Evolutionary conservation across 2,329 filamentous ascomycete genomes (phyloP).

Genomic region (Diaporthe sp.): DNA sequence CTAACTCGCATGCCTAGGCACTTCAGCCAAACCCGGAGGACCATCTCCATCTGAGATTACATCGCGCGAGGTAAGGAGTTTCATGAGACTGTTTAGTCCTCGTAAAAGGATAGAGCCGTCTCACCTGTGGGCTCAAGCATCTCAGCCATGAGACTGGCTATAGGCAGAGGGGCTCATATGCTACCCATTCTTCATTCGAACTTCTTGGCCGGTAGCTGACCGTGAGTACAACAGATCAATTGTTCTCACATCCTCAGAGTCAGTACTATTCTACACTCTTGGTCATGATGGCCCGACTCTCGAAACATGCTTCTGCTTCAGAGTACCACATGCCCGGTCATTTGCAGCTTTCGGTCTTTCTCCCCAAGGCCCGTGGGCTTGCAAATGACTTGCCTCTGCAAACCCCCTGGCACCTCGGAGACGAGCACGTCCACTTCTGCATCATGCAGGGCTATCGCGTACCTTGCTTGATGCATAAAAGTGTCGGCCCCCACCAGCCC

Average conservation of each 20-base stretch:
- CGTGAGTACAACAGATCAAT: neutral
- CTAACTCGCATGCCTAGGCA: slow-evolving; percentile 45
- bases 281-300: neutral
- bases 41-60: slow-evolving; percentile 82
- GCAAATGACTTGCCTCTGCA: neutral
- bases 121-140: neutral
- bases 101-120: too few relatives aligned
- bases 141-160: neutral
- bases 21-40: slow-evolving; percentile 71
- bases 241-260: slow-evolving; percentile 22
- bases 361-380: neutral
- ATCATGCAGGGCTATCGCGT: slow-evolving; percentile 20
- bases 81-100: neutral
- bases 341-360: neutral
- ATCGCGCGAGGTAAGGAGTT: slow-evolving; percentile 76
- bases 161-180: neutral
- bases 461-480: slow-evolving; percentile 16
- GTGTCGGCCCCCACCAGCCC: neutral
- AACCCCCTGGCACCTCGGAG: neutral
- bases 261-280: neutral
- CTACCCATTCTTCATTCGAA: neutral
- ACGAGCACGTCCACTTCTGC: slow-evolving; percentile 11
- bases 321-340: neutral
- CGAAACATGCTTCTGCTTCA: neutral
- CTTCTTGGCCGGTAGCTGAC: neutral